Percentiles rank a stretch among this genome's conserved stretches.
phyloP scores from a whole-genome alignment of 2,329 filamentous ascomycete species.

The Biscogniauxia sp. region DNA sequence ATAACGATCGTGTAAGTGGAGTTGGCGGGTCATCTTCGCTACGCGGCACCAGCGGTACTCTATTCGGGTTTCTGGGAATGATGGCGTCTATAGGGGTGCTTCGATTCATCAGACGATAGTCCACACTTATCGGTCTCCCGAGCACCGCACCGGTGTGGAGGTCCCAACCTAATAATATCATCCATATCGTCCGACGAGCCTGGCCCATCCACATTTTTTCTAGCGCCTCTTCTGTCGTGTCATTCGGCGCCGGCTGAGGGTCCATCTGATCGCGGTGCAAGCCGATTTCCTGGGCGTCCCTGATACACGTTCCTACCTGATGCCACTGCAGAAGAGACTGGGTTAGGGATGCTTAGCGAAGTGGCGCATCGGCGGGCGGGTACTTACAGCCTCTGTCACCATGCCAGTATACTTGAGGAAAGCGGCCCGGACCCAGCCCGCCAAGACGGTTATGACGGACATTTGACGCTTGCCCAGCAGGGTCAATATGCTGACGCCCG shows the following conservation, averaged over 20 bases:
- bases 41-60: conserved; percentile 47
- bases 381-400: conserved; percentile 54
- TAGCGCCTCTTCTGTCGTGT: conserved; percentile 45
- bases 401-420: conserved; percentile 60
- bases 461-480: conserved; percentile 57
- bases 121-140: conserved; percentile 55
- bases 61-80: conserved; percentile 45
- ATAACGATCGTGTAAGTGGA: conserved; percentile 52
- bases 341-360: conserved; percentile 10
- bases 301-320: conserved; percentile 53
- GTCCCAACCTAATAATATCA: conserved; percentile 54
- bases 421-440: conserved; percentile 54
- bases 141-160: conserved; percentile 52
- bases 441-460: conserved; percentile 54
- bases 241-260: conserved; percentile 45
- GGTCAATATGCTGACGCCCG: conserved; percentile 50
- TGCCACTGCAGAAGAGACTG: conserved; percentile 44
- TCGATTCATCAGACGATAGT: conserved; percentile 45
- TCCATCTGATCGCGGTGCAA: conserved; percentile 54
- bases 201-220: conserved; percentile 60
- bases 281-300: conserved; percentile 62
- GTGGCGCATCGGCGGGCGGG: background rate
- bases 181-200: conserved; percentile 54
- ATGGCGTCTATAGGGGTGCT: conserved; percentile 54
- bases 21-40: conserved; percentile 54